Percentiles rank a stretch among this genome's conserved stretches.
Conservation (phyloP, 768 basidiomycete species). For the Boletus insuetus region DNA sequence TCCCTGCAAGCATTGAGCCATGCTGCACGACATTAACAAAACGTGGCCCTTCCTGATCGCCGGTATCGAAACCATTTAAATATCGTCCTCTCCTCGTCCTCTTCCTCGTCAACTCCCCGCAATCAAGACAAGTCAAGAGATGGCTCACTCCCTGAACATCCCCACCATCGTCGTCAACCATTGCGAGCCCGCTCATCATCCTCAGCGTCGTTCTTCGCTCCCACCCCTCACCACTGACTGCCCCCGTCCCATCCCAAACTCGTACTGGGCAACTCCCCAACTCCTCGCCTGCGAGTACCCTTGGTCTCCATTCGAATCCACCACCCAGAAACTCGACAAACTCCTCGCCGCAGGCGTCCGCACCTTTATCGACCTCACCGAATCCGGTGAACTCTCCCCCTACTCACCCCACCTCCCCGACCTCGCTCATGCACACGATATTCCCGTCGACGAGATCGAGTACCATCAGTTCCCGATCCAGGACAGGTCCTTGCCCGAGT, state of each 20-base stretch:
- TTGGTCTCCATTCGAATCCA: slow-evolving; percentile 56
- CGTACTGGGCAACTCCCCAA: slow-evolving; percentile 75
- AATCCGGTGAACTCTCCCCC: slow-evolving; percentile 68
- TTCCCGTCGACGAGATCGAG: slow-evolving; percentile 54
- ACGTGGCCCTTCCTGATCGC: no score
- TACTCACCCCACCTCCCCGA: slow-evolving; percentile 55
- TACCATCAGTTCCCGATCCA: slow-evolving; percentile 81
- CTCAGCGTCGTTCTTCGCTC: slow-evolving; percentile 20
- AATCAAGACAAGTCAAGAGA: no score
- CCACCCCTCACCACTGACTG: slow-evolving; percentile 13
- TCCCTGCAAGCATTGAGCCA: no score
- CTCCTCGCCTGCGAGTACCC: slow-evolving; percentile 84
- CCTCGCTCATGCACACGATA: slow-evolving; percentile 54
- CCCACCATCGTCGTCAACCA: slow-evolving; percentile 10
- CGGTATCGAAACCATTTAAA: no score
- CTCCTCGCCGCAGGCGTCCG: slow-evolving; percentile 70
- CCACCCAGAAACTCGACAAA: slow-evolving; percentile 68
- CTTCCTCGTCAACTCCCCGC: no score
- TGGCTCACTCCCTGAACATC: neutral
- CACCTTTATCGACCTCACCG: slow-evolving; percentile 82
- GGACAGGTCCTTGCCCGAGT: slow-evolving; percentile 66
- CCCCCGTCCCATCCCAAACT: slow-evolving; percentile 75
- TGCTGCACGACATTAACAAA: no score
- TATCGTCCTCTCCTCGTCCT: no score
- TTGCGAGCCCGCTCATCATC: neutral